phyloP scores from a whole-genome alignment of 352 stramenopile genomes.

The Globisporangium alternatum region DNA sequence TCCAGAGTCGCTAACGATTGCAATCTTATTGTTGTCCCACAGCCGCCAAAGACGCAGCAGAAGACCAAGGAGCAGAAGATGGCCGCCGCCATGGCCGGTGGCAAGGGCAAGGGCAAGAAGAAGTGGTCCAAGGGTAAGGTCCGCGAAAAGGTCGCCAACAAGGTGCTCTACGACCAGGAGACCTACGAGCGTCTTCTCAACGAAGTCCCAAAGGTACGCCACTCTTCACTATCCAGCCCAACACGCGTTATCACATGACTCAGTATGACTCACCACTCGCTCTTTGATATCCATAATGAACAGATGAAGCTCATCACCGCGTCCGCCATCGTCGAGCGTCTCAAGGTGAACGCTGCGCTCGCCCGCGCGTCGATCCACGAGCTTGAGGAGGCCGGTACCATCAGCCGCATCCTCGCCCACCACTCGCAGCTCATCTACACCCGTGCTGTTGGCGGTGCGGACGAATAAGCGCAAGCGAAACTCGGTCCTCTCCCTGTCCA shows the following conservation, averaged over 20 bases:
- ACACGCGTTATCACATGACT: neutral
- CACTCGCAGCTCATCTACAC: constrained; percentile 99
- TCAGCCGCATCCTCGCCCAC: constrained; percentile 94
- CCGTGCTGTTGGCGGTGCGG: constrained; percentile 81
- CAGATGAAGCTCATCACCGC: constrained; percentile 99
- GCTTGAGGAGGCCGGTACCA: constrained; percentile 95
- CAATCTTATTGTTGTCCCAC: constrained; percentile 8
- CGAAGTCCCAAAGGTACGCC: constrained; percentile 95
- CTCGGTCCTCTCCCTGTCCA: constrained; percentile 17
- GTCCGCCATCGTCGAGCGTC: constrained; percentile 97
- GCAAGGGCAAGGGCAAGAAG: constrained; percentile 99
- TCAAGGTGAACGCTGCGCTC: constrained; percentile 99
- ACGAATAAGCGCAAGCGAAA: constrained; percentile 45
- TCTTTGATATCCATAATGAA: neutral
- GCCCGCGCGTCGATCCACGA: constrained; percentile 96
- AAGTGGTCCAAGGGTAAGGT: constrained; percentile 99
- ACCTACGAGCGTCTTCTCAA: constrained; percentile 97
- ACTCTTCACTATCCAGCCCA: neutral
- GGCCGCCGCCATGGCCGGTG: constrained; percentile 98
- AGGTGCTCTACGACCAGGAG: constrained; percentile 99
- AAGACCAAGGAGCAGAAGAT: constrained; percentile 99
- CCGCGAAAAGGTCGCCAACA: constrained; percentile 99
- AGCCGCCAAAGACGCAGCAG: constrained; percentile 99
- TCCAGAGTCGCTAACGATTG: neutral
- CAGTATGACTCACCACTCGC: neutral